Evolutionary conservation across 495 filamentous ascomycete species (phyloP).

Genomic region (Hypoxylon fragiforme): DNA sequence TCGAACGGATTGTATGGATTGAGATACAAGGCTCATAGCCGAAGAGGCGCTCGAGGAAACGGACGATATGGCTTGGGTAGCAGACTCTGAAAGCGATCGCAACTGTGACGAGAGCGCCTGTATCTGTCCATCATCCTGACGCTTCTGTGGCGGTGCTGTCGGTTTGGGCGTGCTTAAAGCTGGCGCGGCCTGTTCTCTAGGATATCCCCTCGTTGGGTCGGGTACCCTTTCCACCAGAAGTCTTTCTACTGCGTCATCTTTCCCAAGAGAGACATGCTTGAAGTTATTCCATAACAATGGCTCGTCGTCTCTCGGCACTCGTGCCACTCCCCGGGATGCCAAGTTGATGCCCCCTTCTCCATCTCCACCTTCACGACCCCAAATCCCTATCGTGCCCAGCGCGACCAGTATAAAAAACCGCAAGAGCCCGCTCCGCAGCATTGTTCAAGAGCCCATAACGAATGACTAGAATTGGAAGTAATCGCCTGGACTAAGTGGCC

Average conservation of each 20-base stretch:
- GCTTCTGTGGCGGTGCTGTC: conserved; percentile 30
- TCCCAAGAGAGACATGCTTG: conserved; percentile 8
- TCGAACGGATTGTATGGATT: conserved; percentile 34
- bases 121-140: conserved; percentile 47
- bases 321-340: conserved; percentile 1
- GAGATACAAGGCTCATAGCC: conserved; percentile 32
- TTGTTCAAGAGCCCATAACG: conserved; percentile 36
- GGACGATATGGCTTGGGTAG: conserved; percentile 42
- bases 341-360: background rate
- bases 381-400: conserved; percentile 36
- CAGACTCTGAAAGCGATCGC: conserved; percentile 38
- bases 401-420: conserved; percentile 32
- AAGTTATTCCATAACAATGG: conserved; percentile 10
- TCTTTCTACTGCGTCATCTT: conserved; percentile 6
- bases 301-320: background rate
- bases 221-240: conserved; percentile 21
- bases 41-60: conserved; percentile 40
- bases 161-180: conserved; percentile 25
- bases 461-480: conserved; percentile 10
- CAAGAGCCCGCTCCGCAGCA: conserved; percentile 37
- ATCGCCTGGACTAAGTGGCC: conserved; percentile 25
- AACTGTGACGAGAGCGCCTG: conserved; percentile 45
- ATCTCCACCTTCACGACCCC: conserved; percentile 24
- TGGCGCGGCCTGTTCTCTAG: conserved; percentile 22
- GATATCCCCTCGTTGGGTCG: conserved; percentile 12